Base-by-base conservation (phyloP, 306 rosid genomes). In the Dalbergia cochinchinensis region DNA sequence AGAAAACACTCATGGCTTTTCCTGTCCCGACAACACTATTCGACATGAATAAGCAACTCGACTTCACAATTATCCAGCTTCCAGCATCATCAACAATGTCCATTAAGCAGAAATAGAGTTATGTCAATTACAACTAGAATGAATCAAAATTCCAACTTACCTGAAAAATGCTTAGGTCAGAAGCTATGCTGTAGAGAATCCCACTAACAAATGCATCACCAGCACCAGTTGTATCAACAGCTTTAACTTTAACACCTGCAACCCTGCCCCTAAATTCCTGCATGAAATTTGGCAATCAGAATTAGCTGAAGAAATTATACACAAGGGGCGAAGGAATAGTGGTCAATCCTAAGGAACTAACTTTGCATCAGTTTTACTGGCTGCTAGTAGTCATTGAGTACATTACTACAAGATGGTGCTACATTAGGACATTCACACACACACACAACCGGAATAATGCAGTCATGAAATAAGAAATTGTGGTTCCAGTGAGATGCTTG, bases 191-290 rank as follows among this genome's bases (percentile, higher is more conserved):
- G 83, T 80, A 69, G 34, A 96, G 80, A 73, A 93, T 31, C 82
- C 98, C 99, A 76, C 98, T 80, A 41, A 96, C 99, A 70, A 96
- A 96, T 39, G 99, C 90, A 83, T 96, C 99, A 1, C 99, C 99
- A 4, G 99, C 99, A 39, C 99, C 99, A 0, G 98, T 96, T 71
- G 99, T 96, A 88, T 96, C 99, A 4, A 91, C 85, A 4, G 97
- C 71, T 77, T 85, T 88, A 37, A 88, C 98, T 86, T 90, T 87
- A 26, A 90, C 86, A 61, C 98, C 98, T 8, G 59, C 65, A 63
- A 96, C 97, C 74, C 92, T 93, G 53, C 99, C 99, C 67, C 48
- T 85, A 67, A 91, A 96, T 57, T 81, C 87, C 99, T 96, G 87
- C 58, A 84, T 19, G 44, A 83, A 72, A 42, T 67, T 80, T 12